Base-by-base conservation (phyloP, 306 rosid species). In the Sicyos edulis region DNA sequence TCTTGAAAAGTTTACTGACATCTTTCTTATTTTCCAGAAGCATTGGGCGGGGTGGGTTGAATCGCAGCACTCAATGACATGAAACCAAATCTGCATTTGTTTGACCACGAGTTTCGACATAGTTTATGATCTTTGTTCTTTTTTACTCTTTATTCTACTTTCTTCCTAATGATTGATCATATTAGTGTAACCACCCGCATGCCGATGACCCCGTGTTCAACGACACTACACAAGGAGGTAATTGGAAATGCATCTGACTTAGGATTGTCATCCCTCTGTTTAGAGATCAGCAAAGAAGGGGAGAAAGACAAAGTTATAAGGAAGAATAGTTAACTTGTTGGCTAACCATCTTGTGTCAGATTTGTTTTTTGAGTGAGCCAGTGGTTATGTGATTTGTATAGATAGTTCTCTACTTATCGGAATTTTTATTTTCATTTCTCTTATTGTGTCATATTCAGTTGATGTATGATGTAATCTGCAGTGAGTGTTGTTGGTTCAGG, bases 41-140 rank as follows among this genome's bases (percentile, higher is more conserved):
- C 60, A 82, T 82, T 77, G 80, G 89, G 22, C 86, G 99, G 56
- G 91, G 95, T 74, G 97, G 97, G 79, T 85, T 95, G 78, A 95
- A 96, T 54, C 97, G 96, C 80, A 89, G 96, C 87, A 95, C 97
- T 63, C 97, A 91, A 91, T 95, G 82, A 91, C 92, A 72, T 50
- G 56, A 42, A 63, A 40, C 54, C 29, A 37, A 40, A 76, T 70
- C 75, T 78, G 75, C 74, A 16, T 59, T 74, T 82, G 77, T 61
- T 73, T 76, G 49, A 74, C 54, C 17, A 58, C 81, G 74, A 77
- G 77, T 77, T 78, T 56, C 78, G 44, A 54, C 81, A 71, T 77
- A 62, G 84, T 82, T 78, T 76, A 80, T 58, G 79, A 81, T 82
- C 83, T 29, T 49, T 82, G 74, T 78, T 42, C 47, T 42, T 42